These are phyloP conservation scores for Lanmaoa pseudosensibilis DNA, from an alignment of 768 basidiomycete species.

Conservation along the genomic window DNA sequence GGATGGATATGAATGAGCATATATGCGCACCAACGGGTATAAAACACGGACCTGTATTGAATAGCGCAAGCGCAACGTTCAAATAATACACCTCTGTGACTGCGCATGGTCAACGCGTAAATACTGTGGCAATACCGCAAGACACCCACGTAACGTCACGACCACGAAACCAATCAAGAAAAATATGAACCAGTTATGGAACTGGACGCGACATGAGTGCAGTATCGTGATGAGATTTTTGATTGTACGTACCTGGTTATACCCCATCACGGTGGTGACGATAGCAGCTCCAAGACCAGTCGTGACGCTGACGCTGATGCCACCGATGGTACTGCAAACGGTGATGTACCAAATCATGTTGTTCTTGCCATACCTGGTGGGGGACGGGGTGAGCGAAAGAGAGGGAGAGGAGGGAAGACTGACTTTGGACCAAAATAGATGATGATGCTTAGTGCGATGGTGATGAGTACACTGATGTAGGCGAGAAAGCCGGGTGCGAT, in stretches of 20 bases:
- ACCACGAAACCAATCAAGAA: conserved; percentile 83
- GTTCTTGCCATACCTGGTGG: conserved; percentile 73
- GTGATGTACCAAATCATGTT: conserved; percentile 95
- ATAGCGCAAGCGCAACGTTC: conserved; percentile 92
- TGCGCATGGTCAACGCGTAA: conserved; percentile 28
- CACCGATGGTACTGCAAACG: conserved; percentile 96
- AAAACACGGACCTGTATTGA: conserved; percentile 72
- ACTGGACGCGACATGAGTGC: conserved; percentile 44
- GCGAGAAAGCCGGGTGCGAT: conserved; percentile 80
- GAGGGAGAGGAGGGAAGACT: conserved; percentile 19
- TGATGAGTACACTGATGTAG: conserved; percentile 64
- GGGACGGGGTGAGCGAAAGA: neutral
- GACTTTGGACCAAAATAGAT: conserved; percentile 82
- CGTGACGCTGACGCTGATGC: conserved; percentile 91
- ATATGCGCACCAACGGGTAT: neutral
- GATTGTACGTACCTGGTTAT: conserved; percentile 63
- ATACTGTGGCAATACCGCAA: neutral
- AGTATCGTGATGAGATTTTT: neutral
- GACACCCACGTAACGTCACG: conserved; percentile 69
- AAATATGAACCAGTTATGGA: conserved; percentile 91
- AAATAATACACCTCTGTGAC: conserved; percentile 94
- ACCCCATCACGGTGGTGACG: conserved; percentile 70
- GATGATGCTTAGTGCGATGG: conserved; percentile 64
- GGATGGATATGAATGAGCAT: too few species aligned
- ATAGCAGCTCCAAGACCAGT: conserved; percentile 92